Evolutionary conservation across 768 basidiomycete species (phyloP), one percentile per base, ranked within the genome.

Genomic region (Boletus huronensis): DNA sequence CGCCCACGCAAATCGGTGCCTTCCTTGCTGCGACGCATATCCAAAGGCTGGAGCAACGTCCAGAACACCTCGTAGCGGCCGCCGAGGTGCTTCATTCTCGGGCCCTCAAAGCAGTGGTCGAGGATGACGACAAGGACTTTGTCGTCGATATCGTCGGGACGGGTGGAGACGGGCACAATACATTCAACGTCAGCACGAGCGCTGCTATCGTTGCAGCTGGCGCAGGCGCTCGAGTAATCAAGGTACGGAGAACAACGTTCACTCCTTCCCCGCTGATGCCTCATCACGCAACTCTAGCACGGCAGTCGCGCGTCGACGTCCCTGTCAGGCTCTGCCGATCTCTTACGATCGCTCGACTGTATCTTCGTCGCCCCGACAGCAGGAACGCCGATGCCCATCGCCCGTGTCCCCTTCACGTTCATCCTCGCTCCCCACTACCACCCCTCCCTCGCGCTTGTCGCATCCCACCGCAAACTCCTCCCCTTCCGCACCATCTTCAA

Each of bases 401-500:
- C 84, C 3, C 78, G 78, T 6, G 71, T 84, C 8, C 93, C 93
- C 0, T 98, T 99, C 73, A 84, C 85, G 3, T 98, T 96, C 80
- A 87, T 99, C 68, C 85, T 96, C 57, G 97, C 93, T 0, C 88
- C 93, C 0, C 88, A 95, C 67, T 98, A 93, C 72, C 94, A 98
- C 71, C 95, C 95, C 1, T 71, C 88, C 0, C 79, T 98, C 44
- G 90, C 88, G 6, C 73, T 80, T 52, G 78, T 98, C 59, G 88
- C 88, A 0, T 93, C 96, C 0, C 82, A 88, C 65, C 87, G 96
- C 51, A 89, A 88, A 63, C 74, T 84, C 0, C 82, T 98, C 50
- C 93, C 93, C 43, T 98, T 96, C 76, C 87, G 94, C 43, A 98
- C 96, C 9, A 86, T 99, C 76, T 98, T 97, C 81, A 98, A 99